Evolutionary conservation across 192 early-diverging fungal genomes (phyloP), one percentile per base, ranked within the genome.

Genomic region (Rhizoclosmatium globosum): DNA sequence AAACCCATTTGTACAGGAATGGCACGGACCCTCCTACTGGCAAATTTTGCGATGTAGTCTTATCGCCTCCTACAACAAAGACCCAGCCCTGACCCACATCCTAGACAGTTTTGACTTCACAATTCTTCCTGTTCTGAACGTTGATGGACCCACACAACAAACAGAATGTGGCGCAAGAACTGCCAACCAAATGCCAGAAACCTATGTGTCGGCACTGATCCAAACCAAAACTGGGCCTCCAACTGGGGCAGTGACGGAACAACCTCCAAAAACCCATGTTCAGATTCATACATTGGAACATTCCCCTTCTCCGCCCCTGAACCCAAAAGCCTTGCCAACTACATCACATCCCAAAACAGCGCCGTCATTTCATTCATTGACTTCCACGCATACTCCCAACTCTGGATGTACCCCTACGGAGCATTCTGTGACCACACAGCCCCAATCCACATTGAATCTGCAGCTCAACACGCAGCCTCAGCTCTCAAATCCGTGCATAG

Each of bases 121-220:
- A 4, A 84, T 92, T 57, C 79, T 92, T 44, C 91, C 91, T 43
- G 91, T 91, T 47, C 65, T 92, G 56, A 92, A 92, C 56, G 87
- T 87, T 19, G 91, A 92, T 76, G 91, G 91, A 83, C 91, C 21
- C 85, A 87, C 81, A 83, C 82, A 38, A 76, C 78, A 23, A 82
- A 89, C 71, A 72, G 88, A 46, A 89, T 89, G 87, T 91, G 89
- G 87, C 83, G 91, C 58, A 92, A 92, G 79, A 92, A 90, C 77
- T 80, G 91, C 6, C 87, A 91, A 68, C 89, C 90, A 2, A 89
- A 88, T 41, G 42, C 68, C 3, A 71, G 64, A 42, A 79, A 85
- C 15, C 83, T 87, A 77, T 91, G 90, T 77, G 59, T 84, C 44
- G 91, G 91, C 76, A 91, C 86, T 71, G 91, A 92, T 64, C 76